Evolutionary conservation across 768 basidiomycete genomes (phyloP), one percentile per base, ranked within the genome.

Genomic region (Hygrocybe coccinea): DNA sequence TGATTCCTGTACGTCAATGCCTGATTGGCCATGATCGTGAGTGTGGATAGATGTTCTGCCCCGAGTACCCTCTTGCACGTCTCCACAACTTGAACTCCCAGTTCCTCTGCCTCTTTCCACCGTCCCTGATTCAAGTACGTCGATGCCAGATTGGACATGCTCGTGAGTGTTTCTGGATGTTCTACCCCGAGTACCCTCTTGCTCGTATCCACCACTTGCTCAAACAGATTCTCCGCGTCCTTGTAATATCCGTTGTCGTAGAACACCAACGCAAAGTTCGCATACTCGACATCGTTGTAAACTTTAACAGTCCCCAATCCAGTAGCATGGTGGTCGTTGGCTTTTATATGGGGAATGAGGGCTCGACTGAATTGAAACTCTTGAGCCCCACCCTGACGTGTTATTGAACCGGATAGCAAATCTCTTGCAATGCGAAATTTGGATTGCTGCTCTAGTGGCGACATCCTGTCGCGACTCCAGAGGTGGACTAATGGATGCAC

Each of bases 401-500:
- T 9, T 10, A 56, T 35, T n/a, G 61, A 17, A 45, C 59, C 41
- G 24, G 50, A 35, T 33, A 46, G 33, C 19, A 59, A 29, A 9
- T 25, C 33, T 5, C 21, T 17, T 19, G 44, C 49, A 11, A 15
- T 21, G 29, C 25, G 25, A 51, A 3, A 37, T 14, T 9, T 39
- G 37, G n/a, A 14, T 29, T 34, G 22, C 17, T 50, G 49, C 5
- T 50, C 49, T 2, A 14, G 14, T 14, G 2, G 35, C 17, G 49
- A 17, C 49, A 50, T 50, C 25, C 35, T 50, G 15, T 50, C 49
- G 2, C 49, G 49, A 34, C 24, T 52, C 54, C 60, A 60, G 1
- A 9, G 29, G 17, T 60, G 57, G n/a, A 60, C 51, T 45, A 60
- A 39, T 14, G 43, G 55, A 49, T 62, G 60, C 9, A 62, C 21